Evolutionary conservation across 306 rosid species (phyloP), one percentile per base, ranked within the genome.

Genomic region (Fragaria iinumae): DNA sequence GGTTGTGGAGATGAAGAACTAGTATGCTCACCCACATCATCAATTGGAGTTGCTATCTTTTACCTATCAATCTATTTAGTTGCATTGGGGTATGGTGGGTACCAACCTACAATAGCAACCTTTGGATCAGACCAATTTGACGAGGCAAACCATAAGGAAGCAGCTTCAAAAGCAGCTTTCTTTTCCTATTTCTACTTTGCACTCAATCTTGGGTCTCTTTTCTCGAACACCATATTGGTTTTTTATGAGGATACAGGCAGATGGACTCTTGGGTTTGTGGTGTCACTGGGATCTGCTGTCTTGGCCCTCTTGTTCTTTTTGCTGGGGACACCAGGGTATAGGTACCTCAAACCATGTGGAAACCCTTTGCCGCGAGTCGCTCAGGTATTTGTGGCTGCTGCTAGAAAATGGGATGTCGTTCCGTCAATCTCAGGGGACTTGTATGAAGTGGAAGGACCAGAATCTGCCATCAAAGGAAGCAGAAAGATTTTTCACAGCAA

Each of bases 91-190:
- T 82, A 87, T 64, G 93, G 93, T 32, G 91, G 91, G 23, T 86
- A 87, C 56, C 91, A 89, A 39, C 93, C 93, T 10, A 87, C 81
- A 1, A 73, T 87, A 8, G 89, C 90, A 43, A 90, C 92, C 34
- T 87, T 88, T 49, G 96, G 93, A 17, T 85, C 96, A 36, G 93
- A 89, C 75, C 96, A 87, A 34, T 89, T 87, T 36, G 91, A 88
- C 10, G 91, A 86, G 55, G 82, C 49, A 3, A 73, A 90, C 73
- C 77, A 87, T 2, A 57, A 57, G 11, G 36, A 80, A 82, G 62
- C 84, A 91, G 27, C 48, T 72, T 87, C 91, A 12, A 91, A 85
- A 56, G 81, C 81, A 39, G 84, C 89, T 1, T 90, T 88, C 83
- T 90, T 88, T 32, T 77, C 85, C 80, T 88, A 84, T 77, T 90